Evolutionary conservation across 2,329 filamentous ascomycete genomes (phyloP).

Genomic region (Tolypocladium capitatum): DNA sequence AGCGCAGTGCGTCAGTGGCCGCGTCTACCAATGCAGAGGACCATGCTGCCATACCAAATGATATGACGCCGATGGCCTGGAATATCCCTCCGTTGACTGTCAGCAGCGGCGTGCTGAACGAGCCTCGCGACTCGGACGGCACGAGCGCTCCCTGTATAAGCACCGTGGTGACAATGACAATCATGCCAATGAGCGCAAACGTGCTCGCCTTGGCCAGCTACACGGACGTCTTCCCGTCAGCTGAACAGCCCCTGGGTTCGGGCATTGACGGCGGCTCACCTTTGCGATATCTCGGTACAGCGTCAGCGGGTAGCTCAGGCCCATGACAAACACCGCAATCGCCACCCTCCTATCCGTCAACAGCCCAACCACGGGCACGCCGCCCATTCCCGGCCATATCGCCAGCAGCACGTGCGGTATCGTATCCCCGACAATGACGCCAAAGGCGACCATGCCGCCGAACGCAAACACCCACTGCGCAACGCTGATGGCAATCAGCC

Average conservation of each 20-base stretch:
- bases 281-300: slow-evolving; percentile 96
- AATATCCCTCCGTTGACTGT: slow-evolving; percentile 82
- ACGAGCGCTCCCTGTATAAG: slow-evolving; percentile 70
- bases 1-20: background rate
- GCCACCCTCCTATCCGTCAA: slow-evolving; percentile 69
- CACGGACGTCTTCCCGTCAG: background rate
- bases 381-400: slow-evolving; percentile 61
- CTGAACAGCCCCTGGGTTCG: background rate
- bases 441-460: slow-evolving; percentile 96
- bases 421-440: slow-evolving; percentile 91
- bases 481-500: slow-evolving; percentile 74
- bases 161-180: slow-evolving; percentile 77
- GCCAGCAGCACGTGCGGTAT: slow-evolving; percentile 82
- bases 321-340: slow-evolving; percentile 77
- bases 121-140: slow-evolving; percentile 57
- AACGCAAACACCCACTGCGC: slow-evolving; percentile 99
- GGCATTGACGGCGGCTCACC: slow-evolving; percentile 33
- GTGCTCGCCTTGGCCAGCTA: slow-evolving; percentile 93
- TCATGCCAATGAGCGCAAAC: slow-evolving; percentile 84
- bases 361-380: slow-evolving; percentile 67
- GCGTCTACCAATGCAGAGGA: background rate
- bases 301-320: slow-evolving; percentile 80
- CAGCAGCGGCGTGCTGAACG: slow-evolving; percentile 55
- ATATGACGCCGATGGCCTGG: slow-evolving; percentile 94
- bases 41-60: slow-evolving; percentile 55